phyloP scores from a whole-genome alignment of 2,329 filamentous ascomycete genomes.

The Leptographium lundbergii region DNA sequence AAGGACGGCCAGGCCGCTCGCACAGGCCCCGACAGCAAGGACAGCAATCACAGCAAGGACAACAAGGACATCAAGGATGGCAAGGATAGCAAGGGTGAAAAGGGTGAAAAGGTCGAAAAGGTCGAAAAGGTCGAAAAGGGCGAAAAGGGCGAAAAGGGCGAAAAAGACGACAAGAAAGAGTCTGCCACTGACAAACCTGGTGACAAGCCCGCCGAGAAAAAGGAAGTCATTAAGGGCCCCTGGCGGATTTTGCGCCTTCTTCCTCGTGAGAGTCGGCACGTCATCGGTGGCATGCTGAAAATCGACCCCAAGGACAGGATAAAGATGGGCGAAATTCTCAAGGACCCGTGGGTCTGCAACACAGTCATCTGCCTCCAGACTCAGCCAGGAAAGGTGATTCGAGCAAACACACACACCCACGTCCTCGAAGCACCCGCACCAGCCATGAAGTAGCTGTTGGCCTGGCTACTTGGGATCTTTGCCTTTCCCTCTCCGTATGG shows the following conservation, averaged over 20 bases:
- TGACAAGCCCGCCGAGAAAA: conserved; percentile 34
- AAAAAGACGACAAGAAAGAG: not conserved
- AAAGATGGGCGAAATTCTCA: conserved; percentile 72
- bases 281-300: conserved; percentile 87
- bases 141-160: not conserved
- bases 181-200: conserved; percentile 7
- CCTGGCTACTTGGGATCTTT: too few relatives aligned
- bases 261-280: conserved; percentile 77
- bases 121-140: too few relatives aligned
- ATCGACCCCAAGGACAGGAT: conserved; percentile 74
- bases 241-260: conserved; percentile 81
- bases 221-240: conserved; percentile 79
- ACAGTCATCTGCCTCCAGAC: conserved; percentile 75
- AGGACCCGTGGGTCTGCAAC: conserved; percentile 81
- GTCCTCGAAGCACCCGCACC: conserved; percentile 61
- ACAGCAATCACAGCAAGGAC: conserved; percentile 2
- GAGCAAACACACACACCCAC: conserved; percentile 68
- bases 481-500: too few relatives aligned
- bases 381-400: conserved; percentile 54
- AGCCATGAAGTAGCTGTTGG: conserved; percentile 9
- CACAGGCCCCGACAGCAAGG: not conserved
- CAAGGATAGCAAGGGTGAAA: not conserved
- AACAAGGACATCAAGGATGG: not conserved
- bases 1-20: not conserved
- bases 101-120: not conserved